Percentiles rank a stretch among this genome's conserved stretches.
Evolutionary conservation across 2,329 filamentous ascomycete genomes (phyloP).

Genomic region (Periconia macrospinosa): DNA sequence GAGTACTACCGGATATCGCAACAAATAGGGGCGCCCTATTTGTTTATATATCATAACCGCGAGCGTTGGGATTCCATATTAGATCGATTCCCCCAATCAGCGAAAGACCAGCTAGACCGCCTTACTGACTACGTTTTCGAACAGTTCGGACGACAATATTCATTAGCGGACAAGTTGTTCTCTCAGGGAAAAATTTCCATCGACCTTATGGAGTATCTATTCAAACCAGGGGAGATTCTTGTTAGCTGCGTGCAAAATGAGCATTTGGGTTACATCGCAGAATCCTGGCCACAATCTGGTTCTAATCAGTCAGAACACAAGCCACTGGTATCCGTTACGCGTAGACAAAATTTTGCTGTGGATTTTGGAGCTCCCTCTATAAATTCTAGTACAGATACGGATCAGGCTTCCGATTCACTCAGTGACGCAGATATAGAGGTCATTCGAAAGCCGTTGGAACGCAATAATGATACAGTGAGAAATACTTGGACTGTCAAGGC

Average conservation of each 20-base stretch:
- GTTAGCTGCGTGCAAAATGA: not conserved
- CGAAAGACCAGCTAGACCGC: no score
- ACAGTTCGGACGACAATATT: slow-evolving; percentile 11
- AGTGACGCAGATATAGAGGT: no score
- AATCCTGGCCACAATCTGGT: slow-evolving; percentile 7
- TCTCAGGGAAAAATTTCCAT: slow-evolving; percentile 4
- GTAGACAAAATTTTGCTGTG: no score
- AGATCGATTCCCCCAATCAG: no score
- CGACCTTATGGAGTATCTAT: slow-evolving; percentile 10
- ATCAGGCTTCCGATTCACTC: no score
- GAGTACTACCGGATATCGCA: not conserved
- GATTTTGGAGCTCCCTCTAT: no score
- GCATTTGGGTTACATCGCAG: slow-evolving; percentile 3
- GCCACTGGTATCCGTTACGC: no score
- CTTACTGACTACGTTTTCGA: slow-evolving; percentile 5
- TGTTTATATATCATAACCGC: slow-evolving; percentile 14
- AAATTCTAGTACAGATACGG: no score
- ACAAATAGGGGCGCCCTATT: slow-evolving; percentile 13
- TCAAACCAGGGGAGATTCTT: slow-evolving; percentile 15
- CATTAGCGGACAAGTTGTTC: slow-evolving; percentile 4
- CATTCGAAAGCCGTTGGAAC: not conserved
- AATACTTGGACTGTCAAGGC: slow-evolving; percentile 1
- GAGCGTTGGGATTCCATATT: slow-evolving; percentile 1
- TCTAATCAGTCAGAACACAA: no score
- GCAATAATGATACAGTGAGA: not conserved